Evolutionary conservation across 805 yeast genomes (phyloP).

Genomic region (Pichia exigua): DNA sequence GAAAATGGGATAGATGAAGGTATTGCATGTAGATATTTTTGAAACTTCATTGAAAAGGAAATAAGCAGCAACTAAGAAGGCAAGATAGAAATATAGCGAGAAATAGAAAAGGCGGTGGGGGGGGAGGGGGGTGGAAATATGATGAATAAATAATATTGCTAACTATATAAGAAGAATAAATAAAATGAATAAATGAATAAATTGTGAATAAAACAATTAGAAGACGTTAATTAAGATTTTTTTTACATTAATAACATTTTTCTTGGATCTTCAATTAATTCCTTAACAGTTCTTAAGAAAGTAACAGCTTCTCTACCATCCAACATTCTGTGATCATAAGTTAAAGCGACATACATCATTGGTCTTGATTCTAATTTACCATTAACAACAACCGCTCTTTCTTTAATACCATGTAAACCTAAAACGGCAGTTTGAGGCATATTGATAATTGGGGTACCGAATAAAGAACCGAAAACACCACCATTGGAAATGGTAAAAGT

Average conservation of each 20-base stretch:
- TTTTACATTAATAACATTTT: constrained; percentile 73
- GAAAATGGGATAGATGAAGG: background rate
- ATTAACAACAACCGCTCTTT: constrained; percentile 85
- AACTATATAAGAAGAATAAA: background rate
- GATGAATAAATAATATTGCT: too few species aligned
- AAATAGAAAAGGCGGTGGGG: too few species aligned
- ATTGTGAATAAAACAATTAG: background rate
- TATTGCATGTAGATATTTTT: background rate
- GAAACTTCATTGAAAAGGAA: background rate
- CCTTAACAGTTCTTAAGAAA: constrained; percentile 91
- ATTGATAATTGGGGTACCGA: constrained; percentile 98
- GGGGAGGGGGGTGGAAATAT: too few species aligned
- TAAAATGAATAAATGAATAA: background rate
- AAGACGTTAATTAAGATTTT: background rate
- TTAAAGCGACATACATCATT: constrained; percentile 98
- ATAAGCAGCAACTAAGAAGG: too few species aligned
- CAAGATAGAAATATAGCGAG: too few species aligned
- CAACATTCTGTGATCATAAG: constrained; percentile 95
- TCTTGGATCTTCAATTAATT: constrained; percentile 97
- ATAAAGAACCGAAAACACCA: constrained; percentile 96
- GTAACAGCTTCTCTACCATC: constrained; percentile 99
- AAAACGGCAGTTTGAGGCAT: constrained; percentile 97
- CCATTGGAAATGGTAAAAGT: constrained; percentile 98
- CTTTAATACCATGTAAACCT: constrained; percentile 95
- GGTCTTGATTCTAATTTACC: constrained; percentile 97